A percentile compares a stretch with the other conserved stretches of the same genome.
phyloP scores from a whole-genome alignment of 305 asterid genomes.

The Rubia peregrina region DNA sequence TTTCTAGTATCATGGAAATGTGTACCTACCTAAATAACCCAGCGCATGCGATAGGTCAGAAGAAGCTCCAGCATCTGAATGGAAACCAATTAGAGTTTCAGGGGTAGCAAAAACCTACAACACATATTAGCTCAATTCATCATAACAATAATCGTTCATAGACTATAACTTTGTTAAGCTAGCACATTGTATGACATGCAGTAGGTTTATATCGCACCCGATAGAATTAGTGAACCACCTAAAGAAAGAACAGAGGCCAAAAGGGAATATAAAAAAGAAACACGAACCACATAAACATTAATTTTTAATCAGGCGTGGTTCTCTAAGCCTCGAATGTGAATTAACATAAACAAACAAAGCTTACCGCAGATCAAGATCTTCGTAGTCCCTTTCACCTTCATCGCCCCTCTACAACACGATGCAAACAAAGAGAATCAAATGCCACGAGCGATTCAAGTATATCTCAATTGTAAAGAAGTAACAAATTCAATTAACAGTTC shows the following conservation, averaged over 20 bases:
- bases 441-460: neutral
- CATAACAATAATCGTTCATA: too few relatives aligned
- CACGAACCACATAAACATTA: too few relatives aligned
- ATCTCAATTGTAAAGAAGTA: neutral
- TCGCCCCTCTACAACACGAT: slow-evolving; percentile 60
- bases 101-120: too few relatives aligned
- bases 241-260: too few relatives aligned
- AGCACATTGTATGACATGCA: neutral
- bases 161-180: too few relatives aligned
- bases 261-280: too few relatives aligned
- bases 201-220: neutral
- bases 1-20: neutral
- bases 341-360: too few relatives aligned
- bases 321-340: too few relatives aligned
- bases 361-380: too few relatives aligned
- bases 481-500: slow-evolving; percentile 3
- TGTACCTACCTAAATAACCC: slow-evolving; percentile 68
- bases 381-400: slow-evolving; percentile 88
- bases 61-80: slow-evolving; percentile 98
- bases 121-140: too few relatives aligned
- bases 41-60: slow-evolving; percentile 90
- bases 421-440: slow-evolving; percentile 9
- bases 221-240: slow-evolving; percentile 8
- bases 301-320: too few relatives aligned
- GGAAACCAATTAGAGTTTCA: slow-evolving; percentile 90